Conservation (phyloP, 2,329 filamentous ascomycete species). For the Fusarium chuoi region DNA sequence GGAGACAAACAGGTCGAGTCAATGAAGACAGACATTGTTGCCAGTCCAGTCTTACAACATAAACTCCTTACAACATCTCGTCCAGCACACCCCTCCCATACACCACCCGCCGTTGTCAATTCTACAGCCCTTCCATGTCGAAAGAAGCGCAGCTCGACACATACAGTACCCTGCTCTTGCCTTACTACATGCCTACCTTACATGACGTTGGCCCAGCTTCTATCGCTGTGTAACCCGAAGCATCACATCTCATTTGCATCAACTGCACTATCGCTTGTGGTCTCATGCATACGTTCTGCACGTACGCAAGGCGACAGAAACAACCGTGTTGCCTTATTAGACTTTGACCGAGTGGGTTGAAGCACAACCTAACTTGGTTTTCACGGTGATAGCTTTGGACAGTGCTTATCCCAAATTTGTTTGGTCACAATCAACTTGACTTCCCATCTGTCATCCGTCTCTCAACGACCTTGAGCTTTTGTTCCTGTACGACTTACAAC, state of each 20-base stretch:
- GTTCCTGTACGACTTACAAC: conserved; percentile 16
- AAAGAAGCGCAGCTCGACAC: conserved; percentile 7
- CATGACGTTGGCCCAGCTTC: conserved; percentile 32
- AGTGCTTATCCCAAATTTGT: background rate
- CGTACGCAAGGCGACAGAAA: conserved; percentile 34
- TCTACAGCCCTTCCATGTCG: conserved; percentile 9
- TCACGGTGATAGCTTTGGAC: conserved; percentile 5
- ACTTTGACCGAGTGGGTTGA: conserved; percentile 18
- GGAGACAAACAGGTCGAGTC: conserved; percentile 10
- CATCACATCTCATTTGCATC: conserved; percentile 36
- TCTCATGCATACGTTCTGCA: conserved; percentile 11
- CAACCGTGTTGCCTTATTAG: conserved; percentile 25
- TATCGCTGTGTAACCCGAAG: conserved; percentile 30
- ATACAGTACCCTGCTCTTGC: background rate
- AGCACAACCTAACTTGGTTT: conserved; percentile 2
- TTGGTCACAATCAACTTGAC: background rate
- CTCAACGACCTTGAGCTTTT: background rate
- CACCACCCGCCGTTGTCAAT: conserved; percentile 9
- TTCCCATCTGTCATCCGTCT: background rate
- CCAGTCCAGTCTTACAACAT: conserved; percentile 22
- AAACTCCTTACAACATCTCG: conserved; percentile 34
- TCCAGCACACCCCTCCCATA: conserved; percentile 23
- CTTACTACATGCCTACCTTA: conserved; percentile 8
- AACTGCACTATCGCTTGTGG: conserved; percentile 8
- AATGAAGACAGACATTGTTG: background rate